Evolutionary conservation across 805 yeast genomes (phyloP).

Genomic region (Wickerhamiella lipophila): DNA sequence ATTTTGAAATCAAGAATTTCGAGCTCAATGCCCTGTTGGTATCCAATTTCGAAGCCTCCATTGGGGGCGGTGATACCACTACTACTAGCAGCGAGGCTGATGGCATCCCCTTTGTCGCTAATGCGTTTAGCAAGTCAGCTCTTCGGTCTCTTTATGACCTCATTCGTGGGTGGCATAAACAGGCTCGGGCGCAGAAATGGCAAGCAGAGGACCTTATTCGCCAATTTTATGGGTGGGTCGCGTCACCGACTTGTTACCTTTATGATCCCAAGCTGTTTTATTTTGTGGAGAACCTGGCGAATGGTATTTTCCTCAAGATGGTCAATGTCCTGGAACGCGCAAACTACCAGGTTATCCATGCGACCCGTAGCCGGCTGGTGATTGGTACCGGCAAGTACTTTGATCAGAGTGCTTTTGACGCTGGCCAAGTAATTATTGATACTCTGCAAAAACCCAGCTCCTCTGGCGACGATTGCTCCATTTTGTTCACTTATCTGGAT

Average conservation of each 20-base stretch:
- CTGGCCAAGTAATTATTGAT: slow-evolving; percentile 9
- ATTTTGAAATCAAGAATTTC: slow-evolving; percentile 63
- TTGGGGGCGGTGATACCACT: no score
- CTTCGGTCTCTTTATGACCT: slow-evolving; percentile 54
- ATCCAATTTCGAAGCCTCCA: slow-evolving; percentile 32
- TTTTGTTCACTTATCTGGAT: slow-evolving; percentile 73
- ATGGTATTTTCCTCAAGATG: slow-evolving; percentile 66
- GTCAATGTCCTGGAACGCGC: slow-evolving; percentile 36
- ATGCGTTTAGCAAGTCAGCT: slow-evolving; percentile 69
- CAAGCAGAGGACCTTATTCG: slow-evolving; percentile 72
- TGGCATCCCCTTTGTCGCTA: slow-evolving; percentile 46
- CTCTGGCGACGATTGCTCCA: slow-evolving; percentile 36
- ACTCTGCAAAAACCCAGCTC: slow-evolving; percentile 39
- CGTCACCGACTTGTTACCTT: slow-evolving; percentile 54
- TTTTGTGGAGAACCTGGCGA: slow-evolving; percentile 76
- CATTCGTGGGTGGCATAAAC: slow-evolving; percentile 90
- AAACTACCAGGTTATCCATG: slow-evolving; percentile 72
- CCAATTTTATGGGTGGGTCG: slow-evolving; percentile 75
- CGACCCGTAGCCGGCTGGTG: slow-evolving; percentile 39
- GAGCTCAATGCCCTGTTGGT: slow-evolving; percentile 78
- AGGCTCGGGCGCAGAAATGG: slow-evolving; percentile 50
- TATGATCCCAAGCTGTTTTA: slow-evolving; percentile 72
- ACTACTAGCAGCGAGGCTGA: slow-evolving; percentile 19
- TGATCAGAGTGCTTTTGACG: slow-evolving; percentile 52
- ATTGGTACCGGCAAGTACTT: slow-evolving; percentile 65